Percentiles rank a stretch among this genome's conserved stretches.
These are phyloP conservation scores for Arabis hirsuta DNA, from an alignment of 345 rosid genomes.

Conservation along the genomic window DNA sequence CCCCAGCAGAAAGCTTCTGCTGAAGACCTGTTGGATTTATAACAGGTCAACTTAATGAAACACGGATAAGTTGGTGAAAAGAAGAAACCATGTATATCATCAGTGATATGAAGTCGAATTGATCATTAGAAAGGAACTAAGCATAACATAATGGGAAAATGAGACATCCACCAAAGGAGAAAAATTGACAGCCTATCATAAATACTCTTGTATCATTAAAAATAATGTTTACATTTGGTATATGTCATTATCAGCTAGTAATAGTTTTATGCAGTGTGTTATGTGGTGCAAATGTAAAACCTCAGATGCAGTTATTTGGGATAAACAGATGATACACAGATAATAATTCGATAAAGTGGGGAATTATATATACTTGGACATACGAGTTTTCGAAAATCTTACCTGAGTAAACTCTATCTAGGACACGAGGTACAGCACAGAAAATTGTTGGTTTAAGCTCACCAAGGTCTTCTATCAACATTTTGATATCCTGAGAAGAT, in stretches of 20 bases:
- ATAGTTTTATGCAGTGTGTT: slow-evolving; percentile 23
- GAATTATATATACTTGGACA: neutral
- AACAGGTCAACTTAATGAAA: slow-evolving; percentile 13
- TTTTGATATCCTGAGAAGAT: slow-evolving; percentile 77
- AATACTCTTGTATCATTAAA: neutral
- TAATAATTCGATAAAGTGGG: neutral
- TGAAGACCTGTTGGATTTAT: slow-evolving; percentile 63
- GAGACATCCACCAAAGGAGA: slow-evolving; percentile 1
- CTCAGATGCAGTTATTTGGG: slow-evolving; percentile 3
- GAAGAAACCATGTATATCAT: slow-evolving; percentile 3
- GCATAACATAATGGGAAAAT: neutral
- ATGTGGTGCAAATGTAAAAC: neutral
- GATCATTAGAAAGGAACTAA: neutral
- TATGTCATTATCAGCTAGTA: slow-evolving; percentile 3
- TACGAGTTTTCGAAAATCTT: slow-evolving; percentile 28
- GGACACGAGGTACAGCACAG: slow-evolving; percentile 99
- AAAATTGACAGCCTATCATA: neutral
- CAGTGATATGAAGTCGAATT: neutral
- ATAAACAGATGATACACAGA: slow-evolving; percentile 19
- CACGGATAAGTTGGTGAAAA: neutral
- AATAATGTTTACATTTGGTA: slow-evolving; percentile 11
- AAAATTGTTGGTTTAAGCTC: slow-evolving; percentile 94
- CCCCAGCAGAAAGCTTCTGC: slow-evolving; percentile 78
- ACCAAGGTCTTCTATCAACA: slow-evolving; percentile 87
- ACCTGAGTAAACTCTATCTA: slow-evolving; percentile 90